Conservation (phyloP, 2,329 filamentous ascomycete species). For the Sphaerostilbella broomeana region DNA sequence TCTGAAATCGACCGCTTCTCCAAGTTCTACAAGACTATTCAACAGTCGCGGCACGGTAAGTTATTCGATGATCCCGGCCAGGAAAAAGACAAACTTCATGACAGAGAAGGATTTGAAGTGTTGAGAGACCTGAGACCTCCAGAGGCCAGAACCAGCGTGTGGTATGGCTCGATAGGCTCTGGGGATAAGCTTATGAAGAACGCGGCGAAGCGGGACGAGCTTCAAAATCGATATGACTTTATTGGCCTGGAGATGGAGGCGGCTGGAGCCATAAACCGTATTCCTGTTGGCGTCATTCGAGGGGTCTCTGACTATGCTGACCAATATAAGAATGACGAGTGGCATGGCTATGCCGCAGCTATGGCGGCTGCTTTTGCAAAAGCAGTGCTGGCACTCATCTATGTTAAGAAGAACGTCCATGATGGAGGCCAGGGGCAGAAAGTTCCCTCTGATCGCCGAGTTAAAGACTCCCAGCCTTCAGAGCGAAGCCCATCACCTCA, state of each 20-base stretch:
- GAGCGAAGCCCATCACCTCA: no score
- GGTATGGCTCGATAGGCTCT: conserved; percentile 21
- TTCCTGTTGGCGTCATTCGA: conserved; percentile 8
- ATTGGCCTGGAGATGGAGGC: conserved; percentile 17
- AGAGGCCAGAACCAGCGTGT: conserved; percentile 22
- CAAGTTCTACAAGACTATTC: conserved; percentile 19
- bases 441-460: no score
- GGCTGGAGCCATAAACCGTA: conserved; percentile 9
- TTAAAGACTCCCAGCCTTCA: no score
- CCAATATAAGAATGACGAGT: conserved; percentile 7
- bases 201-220: conserved; percentile 1
- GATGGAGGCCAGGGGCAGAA: no score
- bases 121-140: conserved; percentile 16
- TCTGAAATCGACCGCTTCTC: conserved; percentile 19
- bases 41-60: conserved; percentile 18
- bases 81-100: conserved; percentile 22
- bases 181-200: conserved; percentile 11
- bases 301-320: conserved; percentile 12
- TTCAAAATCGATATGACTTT: conserved; percentile 7
- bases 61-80: conserved; percentile 28
- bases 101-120: conserved; percentile 6
- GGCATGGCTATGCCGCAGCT: conserved; percentile 9
- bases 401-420: no score
- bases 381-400: neutral
- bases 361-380: conserved; percentile 11